Evolutionary conservation across 345 rosid species (phyloP), one percentile per base, ranked within the genome.

Genomic region (Rhodamnia argentea): DNA sequence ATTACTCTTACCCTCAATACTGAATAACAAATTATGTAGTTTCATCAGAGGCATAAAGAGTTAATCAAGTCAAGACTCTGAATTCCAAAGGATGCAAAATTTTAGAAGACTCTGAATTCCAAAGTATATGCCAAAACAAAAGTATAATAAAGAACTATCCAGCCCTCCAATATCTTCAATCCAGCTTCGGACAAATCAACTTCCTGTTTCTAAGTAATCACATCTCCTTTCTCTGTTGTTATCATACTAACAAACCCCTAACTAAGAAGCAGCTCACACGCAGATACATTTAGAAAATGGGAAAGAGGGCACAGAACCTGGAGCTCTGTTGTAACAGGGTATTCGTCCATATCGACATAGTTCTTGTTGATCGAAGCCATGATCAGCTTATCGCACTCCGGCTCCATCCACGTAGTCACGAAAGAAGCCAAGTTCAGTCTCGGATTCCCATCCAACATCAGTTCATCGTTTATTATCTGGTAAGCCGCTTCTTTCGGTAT

Each of bases 371-470:
- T 85, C 52, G 93, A 51, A 76, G 91, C 91, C 91, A 92, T 90
- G 51, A 92, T 92, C 83, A 92, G 92, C 90, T 89, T 90, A 55
- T 92, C 92, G 18, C 93, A 92, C 88, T 92, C 93, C 10, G 92
- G 92, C 88, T 90, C 93, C 93, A 92, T 92, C 92, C 93, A 92
- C 12, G 93, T 92, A 13, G 92, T 90, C 54, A 92, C 93, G 60
- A 92, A 92, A 12, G 93, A 92, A 13, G 92, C 93, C 88, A 90
- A 75, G 87, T 92, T 92, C 88, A 92, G 85, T 89, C 93, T 87
- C n/a, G 93, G 93, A 44, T 88, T 90, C 24, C 93, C 93, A 51
- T 92, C 93, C 12, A 92, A 90, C 93, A 92, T 92, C 74, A 92
- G 90, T 88, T 92, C 93, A 20, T 92, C 91, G 86, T 86, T 90